Conservation (phyloP, 1,284 basidiomycete species). For the Golubevia pallescens region DNA sequence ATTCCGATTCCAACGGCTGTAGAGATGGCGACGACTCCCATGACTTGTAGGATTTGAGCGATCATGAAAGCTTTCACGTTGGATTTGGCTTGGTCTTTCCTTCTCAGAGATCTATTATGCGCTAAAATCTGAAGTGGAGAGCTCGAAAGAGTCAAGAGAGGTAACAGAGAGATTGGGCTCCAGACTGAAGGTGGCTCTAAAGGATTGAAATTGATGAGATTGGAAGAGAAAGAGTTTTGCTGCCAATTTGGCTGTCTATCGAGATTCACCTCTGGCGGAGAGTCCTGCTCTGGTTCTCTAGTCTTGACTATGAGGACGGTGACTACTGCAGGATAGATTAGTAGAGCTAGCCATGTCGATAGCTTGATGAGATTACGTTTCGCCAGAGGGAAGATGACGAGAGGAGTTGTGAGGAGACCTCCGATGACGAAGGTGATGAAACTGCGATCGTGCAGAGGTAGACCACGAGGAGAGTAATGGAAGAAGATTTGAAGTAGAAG, state of each 20-base stretch:
- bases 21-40: slow-evolving; percentile 30
- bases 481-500: slow-evolving; percentile 54
- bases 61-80: slow-evolving; percentile 53
- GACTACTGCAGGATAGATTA: slow-evolving; percentile 44
- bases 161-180: slow-evolving; percentile 57
- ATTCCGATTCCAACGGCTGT: slow-evolving; percentile 45
- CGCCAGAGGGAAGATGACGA: slow-evolving; percentile 53
- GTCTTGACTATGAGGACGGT: slow-evolving; percentile 39
- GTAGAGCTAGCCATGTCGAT: slow-evolving; percentile 35
- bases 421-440: slow-evolving; percentile 54
- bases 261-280: slow-evolving; percentile 5
- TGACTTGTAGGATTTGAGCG: slow-evolving; percentile 47
- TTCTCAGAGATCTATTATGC: slow-evolving; percentile 48
- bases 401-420: slow-evolving; percentile 34
- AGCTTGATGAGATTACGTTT: slow-evolving; percentile 58
- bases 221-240: too few relatives aligned
- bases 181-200: slow-evolving; percentile 40
- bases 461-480: slow-evolving; percentile 43
- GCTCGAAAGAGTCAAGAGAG: slow-evolving; percentile 47
- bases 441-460: slow-evolving; percentile 47
- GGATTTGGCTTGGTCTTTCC: slow-evolving; percentile 41
- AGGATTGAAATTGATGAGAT: slow-evolving; percentile 26
- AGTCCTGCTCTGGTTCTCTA: slow-evolving; percentile 13
- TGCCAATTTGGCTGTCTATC: too few relatives aligned
- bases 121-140: slow-evolving; percentile 58